Percentiles rank a stretch among this genome's conserved stretches.
Conservation (phyloP, 129 eudicot species). For the Heracleum sosnowskyi region DNA sequence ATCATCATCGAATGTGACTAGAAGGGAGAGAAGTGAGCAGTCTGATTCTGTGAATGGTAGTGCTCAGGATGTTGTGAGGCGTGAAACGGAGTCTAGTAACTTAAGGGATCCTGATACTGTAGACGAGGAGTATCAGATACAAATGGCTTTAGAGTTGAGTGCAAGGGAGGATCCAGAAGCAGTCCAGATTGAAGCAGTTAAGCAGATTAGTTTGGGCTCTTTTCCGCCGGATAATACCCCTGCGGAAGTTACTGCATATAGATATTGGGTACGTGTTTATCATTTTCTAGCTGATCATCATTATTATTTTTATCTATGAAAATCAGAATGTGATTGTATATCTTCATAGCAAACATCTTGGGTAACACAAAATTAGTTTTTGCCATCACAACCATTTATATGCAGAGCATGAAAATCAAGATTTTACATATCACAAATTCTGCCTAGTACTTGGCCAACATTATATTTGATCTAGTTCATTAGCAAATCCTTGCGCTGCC, state of each 20-base stretch:
- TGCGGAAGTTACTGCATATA: conserved; percentile 61
- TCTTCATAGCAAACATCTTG: background rate
- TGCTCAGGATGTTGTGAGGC: conserved; percentile 47
- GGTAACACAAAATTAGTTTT: background rate
- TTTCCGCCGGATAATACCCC: conserved; percentile 53
- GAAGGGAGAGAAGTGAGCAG: conserved; percentile 38
- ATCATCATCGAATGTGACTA: conserved; percentile 46
- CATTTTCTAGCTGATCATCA: background rate
- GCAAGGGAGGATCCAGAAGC: conserved; percentile 98
- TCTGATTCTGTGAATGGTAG: conserved; percentile 55
- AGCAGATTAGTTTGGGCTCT: conserved; percentile 94
- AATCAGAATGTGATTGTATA: background rate
- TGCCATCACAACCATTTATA: background rate
- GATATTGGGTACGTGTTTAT: conserved; percentile 67
- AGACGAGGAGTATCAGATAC: conserved; percentile 82
- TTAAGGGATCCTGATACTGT: conserved; percentile 48
- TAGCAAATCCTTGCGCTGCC: background rate
- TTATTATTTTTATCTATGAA: background rate
- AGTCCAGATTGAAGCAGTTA: conserved; percentile 94
- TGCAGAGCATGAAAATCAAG: background rate
- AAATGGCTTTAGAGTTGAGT: conserved; percentile 85
- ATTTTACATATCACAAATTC: background rate
- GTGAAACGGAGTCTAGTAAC: conserved; percentile 44
- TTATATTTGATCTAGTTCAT: background rate
- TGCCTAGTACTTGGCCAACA: background rate